Conservation (phyloP, 2,329 filamentous ascomycete genomes). For the Graphiopsis chlorocephala region DNA sequence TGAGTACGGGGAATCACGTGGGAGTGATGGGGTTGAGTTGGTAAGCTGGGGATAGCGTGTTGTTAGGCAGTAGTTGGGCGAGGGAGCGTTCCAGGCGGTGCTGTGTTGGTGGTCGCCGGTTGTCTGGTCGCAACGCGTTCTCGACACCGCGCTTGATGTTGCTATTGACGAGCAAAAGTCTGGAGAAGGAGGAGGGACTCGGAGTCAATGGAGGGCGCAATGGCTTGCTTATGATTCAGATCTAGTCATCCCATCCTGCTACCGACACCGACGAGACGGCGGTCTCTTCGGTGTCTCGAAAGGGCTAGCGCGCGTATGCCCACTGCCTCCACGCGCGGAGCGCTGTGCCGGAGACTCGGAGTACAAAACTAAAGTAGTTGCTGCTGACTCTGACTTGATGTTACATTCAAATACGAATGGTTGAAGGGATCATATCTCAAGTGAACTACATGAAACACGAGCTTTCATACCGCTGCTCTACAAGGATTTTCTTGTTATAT, state of each 20-base stretch:
- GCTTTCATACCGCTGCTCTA: not conserved
- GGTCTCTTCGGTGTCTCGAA: conserved; percentile 9
- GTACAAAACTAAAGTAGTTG: not conserved
- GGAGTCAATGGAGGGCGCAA: conserved; percentile 11
- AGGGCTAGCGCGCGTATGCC: not conserved
- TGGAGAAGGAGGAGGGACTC: not conserved
- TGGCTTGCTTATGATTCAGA: conserved; percentile 3
- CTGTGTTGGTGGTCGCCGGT: not conserved
- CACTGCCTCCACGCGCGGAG: conserved; percentile 1
- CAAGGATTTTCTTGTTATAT: not conserved
- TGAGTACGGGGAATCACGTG: not conserved
- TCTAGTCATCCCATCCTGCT: conserved; percentile 1
- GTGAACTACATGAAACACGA: not conserved
- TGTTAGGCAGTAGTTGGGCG: not conserved
- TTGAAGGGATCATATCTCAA: not conserved
- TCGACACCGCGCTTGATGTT: conserved; percentile 3
- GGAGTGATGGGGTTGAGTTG: not conserved
- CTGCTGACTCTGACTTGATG: not conserved
- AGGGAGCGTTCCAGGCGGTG: not conserved
- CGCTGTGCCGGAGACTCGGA: conserved; percentile 2
- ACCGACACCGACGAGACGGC: not conserved
- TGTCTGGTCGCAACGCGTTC: not conserved
- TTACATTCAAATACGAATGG: not conserved
- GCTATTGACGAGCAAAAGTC: not conserved
- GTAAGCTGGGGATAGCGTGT: not conserved